Conservation (phyloP, 2,329 filamentous ascomycete genomes). For the Pseudogymnoascus sp. region DNA sequence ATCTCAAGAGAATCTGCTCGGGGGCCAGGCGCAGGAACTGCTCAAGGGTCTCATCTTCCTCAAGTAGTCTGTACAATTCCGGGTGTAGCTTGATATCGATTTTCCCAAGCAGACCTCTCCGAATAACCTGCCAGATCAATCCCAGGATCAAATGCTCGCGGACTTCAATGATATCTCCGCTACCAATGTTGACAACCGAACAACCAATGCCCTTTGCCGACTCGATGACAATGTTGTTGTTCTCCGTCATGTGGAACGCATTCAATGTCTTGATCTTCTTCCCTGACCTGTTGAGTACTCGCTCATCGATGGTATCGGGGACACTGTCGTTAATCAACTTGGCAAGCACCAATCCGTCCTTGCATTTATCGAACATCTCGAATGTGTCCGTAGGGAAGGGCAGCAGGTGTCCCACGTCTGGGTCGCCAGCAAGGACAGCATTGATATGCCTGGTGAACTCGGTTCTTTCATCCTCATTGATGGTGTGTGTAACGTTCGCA, state of each 20-base stretch:
- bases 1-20: conserved; percentile 92
- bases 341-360: conserved; percentile 88
- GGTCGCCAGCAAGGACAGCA: conserved; percentile 88
- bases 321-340: conserved; percentile 99
- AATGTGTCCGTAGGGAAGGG: conserved; percentile 99
- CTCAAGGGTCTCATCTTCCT: conserved; percentile 95
- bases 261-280: conserved; percentile 91
- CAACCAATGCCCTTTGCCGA: conserved; percentile 98
- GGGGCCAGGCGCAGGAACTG: conserved; percentile 92
- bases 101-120: conserved; percentile 87
- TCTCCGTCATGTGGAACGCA: conserved; percentile 98
- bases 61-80: conserved; percentile 84
- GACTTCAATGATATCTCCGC: conserved; percentile 94
- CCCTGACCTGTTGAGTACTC: conserved; percentile 84
- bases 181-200: conserved; percentile 97
- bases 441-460: conserved; percentile 99
- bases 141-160: conserved; percentile 93
- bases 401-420: conserved; percentile 78
- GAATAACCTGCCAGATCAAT: conserved; percentile 96
- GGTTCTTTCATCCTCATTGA: conserved; percentile 97
- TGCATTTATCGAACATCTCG: conserved; percentile 98
- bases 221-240: conserved; percentile 99
- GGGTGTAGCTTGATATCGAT: conserved; percentile 99
- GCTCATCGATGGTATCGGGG: conserved; percentile 97
- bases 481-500: conserved; percentile 90